Conservation (phyloP, 2,329 filamentous ascomycete genomes). For the Septoria linicola region DNA sequence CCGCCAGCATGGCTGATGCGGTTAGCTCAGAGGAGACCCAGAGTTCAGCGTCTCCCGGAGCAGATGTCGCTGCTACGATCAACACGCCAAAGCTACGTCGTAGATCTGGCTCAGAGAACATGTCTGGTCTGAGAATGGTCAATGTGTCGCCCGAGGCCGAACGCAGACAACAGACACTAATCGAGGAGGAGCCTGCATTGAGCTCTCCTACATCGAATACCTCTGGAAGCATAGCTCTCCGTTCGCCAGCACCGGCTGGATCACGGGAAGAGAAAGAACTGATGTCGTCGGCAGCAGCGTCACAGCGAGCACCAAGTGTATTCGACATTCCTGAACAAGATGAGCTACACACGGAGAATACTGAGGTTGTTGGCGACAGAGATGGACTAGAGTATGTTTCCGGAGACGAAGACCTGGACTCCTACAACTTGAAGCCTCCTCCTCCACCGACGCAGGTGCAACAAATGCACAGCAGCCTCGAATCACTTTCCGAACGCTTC, state of each 20-base stretch:
- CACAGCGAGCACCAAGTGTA: conserved; percentile 28
- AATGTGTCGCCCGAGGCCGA: conserved; percentile 16
- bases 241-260: not conserved
- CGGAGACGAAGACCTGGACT: conserved; percentile 28
- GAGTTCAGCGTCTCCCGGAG: not conserved
- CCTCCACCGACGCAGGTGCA: conserved; percentile 38
- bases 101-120: conserved; percentile 16
- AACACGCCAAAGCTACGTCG: conserved; percentile 12
- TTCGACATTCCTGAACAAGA: conserved; percentile 28
- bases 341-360: conserved; percentile 29
- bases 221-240: conserved; percentile 4
- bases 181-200: not conserved
- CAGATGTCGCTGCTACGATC: not conserved
- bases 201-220: conserved; percentile 1
- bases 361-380: conserved; percentile 13
- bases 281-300: conserved; percentile 26
- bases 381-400: not conserved
- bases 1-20: conserved; percentile 14
- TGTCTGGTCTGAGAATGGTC: conserved; percentile 21
- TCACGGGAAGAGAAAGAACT: conserved; percentile 2
- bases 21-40: conserved; percentile 5
- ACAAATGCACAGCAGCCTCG: conserved; percentile 32
- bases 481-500: conserved; percentile 41
- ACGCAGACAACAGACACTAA: conserved; percentile 1
- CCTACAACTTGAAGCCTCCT: conserved; percentile 45